Conservation (phyloP, 768 basidiomycete genomes). For the Amanita rubescens region DNA sequence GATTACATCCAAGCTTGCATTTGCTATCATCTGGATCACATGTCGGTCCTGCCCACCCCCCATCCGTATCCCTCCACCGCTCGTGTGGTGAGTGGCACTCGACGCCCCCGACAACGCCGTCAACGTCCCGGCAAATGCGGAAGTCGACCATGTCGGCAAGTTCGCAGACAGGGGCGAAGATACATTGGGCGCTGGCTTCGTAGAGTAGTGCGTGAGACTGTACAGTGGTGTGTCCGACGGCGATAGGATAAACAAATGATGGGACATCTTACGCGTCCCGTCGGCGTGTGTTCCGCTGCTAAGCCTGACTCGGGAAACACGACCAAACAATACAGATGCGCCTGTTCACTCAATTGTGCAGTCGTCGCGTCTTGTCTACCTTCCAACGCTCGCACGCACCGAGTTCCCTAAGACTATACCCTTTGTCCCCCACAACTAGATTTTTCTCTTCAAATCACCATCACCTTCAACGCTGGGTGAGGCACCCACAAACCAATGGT, state of each 20-base stretch:
- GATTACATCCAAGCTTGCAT: constrained; percentile 90
- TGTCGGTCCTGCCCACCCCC: constrained; percentile 84
- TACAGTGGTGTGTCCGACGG: constrained; percentile 86
- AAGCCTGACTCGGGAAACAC: not conserved
- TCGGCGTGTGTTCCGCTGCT: not conserved
- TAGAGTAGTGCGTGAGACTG: constrained; percentile 75
- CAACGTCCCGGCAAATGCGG: constrained; percentile 84
- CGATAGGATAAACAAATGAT: constrained; percentile 80
- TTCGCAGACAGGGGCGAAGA: constrained; percentile 73
- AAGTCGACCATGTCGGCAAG: constrained; percentile 85
- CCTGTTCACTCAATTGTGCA: not conserved
- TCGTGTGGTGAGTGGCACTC: constrained; percentile 60
- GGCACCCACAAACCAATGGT: not conserved
- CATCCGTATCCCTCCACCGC: constrained; percentile 58
- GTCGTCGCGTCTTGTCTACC: not conserved
- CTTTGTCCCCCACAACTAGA: not conserved
- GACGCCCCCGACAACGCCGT: constrained; percentile 84
- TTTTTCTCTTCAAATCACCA: not conserved
- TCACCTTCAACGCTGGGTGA: constrained; percentile 6
- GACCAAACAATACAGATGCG: constrained; percentile 4
- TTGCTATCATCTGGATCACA: constrained; percentile 98
- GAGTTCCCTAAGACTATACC: not conserved
- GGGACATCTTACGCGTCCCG: constrained; percentile 49
- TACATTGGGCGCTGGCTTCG: constrained; percentile 54
- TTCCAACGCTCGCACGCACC: not conserved